Percentiles rank a stretch among this genome's conserved stretches.
Evolutionary conservation across 768 basidiomycete species (phyloP).

Genomic region (Tylopilus plumbeoviolaceoides): DNA sequence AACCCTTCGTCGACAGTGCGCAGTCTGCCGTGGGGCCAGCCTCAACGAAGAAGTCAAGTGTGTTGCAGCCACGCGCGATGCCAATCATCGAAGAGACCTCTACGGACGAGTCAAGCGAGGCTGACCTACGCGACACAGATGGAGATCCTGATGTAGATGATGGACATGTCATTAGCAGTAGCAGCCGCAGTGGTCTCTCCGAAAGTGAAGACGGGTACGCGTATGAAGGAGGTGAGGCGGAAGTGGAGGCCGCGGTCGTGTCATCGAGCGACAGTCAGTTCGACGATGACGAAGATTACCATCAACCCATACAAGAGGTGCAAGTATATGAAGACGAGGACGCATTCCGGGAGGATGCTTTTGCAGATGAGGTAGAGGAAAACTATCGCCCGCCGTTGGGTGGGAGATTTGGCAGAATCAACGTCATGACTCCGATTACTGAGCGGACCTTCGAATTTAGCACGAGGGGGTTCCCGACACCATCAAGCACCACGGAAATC

Average conservation of each 20-base stretch:
- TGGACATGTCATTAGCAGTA: constrained; percentile 20
- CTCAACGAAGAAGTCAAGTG: constrained; percentile 19
- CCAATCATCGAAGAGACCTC: constrained; percentile 24
- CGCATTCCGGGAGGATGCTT: constrained; percentile 26
- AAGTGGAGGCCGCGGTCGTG: constrained; percentile 23
- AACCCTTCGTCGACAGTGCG: constrained; percentile 34
- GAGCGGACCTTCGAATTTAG: constrained; percentile 90
- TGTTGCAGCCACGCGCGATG: constrained; percentile 17
- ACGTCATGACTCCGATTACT: constrained; percentile 96
- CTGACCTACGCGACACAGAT: constrained; percentile 15
- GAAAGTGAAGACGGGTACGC: constrained; percentile 34
- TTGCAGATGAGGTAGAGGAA: constrained; percentile 30
- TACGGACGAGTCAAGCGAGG: constrained; percentile 33
- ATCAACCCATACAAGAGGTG: constrained; percentile 8
- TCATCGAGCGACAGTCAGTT: constrained; percentile 32
- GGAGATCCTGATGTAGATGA: constrained; percentile 25
- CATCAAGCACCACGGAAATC: constrained; percentile 47
- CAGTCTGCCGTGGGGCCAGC: constrained; percentile 14
- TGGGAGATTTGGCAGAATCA: constrained; percentile 76
- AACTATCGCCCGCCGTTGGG: constrained; percentile 49
- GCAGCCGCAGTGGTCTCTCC: constrained; percentile 30
- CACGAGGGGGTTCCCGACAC: constrained; percentile 41
- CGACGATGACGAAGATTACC: constrained; percentile 28
- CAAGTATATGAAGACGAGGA: constrained; percentile 21
- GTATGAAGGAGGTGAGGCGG: constrained; percentile 27